These are phyloP conservation scores for Xerocomus spinulosus DNA, from an alignment of 768 basidiomycete species.

Conservation along the genomic window DNA sequence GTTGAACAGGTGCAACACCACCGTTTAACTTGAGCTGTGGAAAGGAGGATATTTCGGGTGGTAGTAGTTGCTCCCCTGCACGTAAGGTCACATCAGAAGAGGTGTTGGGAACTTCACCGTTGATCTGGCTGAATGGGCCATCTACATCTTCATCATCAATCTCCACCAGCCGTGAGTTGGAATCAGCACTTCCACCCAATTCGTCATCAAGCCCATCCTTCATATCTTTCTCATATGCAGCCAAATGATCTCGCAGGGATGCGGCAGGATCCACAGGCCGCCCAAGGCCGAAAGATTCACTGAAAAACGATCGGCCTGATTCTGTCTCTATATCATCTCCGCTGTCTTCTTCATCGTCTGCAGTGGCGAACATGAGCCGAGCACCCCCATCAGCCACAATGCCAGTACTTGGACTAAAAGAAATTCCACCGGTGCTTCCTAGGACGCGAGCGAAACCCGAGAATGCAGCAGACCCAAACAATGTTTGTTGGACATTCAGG, in stretches of 20 bases:
- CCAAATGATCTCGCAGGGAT: constrained; percentile 56
- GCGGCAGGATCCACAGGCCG: constrained; percentile 51
- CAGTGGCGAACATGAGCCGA: constrained; percentile 55
- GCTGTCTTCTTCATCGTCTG: constrained; percentile 58
- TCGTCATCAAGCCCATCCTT: constrained; percentile 32
- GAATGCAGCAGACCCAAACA: constrained; percentile 37
- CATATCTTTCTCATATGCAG: constrained; percentile 56
- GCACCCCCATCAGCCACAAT: constrained; percentile 45
- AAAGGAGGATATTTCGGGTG: constrained; percentile 46
- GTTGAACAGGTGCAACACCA: constrained; percentile 41
- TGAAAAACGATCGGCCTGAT: constrained; percentile 43
- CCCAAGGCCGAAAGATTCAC: constrained; percentile 41
- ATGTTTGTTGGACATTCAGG: constrained; percentile 14
- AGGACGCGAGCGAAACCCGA: constrained; percentile 53
- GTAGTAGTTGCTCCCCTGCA: constrained; percentile 13
- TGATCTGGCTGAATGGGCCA: constrained; percentile 25
- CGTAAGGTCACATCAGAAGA: constrained; percentile 23
- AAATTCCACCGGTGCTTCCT: constrained; percentile 58
- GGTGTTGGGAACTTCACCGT: constrained; percentile 34
- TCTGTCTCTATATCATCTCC: constrained; percentile 43
- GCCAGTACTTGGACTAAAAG: constrained; percentile 52
- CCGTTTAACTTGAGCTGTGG: constrained; percentile 46
- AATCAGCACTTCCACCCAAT: constrained; percentile 14
- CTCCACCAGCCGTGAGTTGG: constrained; percentile 26
- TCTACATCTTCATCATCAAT: constrained; percentile 32